Conservation (phyloP, 495 filamentous ascomycete species). For the Hamigera avellanea region DNA sequence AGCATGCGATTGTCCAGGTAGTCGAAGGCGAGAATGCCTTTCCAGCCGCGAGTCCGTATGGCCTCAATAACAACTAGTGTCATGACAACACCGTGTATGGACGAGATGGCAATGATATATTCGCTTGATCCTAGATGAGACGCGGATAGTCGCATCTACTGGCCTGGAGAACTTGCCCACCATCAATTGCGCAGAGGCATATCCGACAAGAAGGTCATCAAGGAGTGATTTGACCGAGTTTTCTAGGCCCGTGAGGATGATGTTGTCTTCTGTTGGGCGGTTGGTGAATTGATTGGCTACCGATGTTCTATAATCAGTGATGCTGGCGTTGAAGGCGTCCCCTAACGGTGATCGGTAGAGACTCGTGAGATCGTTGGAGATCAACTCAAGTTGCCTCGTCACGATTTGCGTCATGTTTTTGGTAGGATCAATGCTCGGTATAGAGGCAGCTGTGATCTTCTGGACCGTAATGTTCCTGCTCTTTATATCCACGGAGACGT, state of each 20-base stretch:
- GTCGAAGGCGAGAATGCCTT: conserved; percentile 6
- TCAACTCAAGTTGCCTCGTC: conserved; percentile 15
- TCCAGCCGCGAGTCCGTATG: conserved; percentile 8
- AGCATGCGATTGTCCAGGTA: conserved; percentile 7
- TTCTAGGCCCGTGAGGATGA: conserved; percentile 16
- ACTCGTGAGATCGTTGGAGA: conserved; percentile 18
- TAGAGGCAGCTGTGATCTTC: neutral
- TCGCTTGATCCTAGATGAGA: conserved; percentile 11
- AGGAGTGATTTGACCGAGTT: conserved; percentile 18
- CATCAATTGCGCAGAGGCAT: conserved; percentile 21
- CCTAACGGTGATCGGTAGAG: conserved; percentile 20
- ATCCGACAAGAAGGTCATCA: conserved; percentile 22
- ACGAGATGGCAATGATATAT: conserved; percentile 20
- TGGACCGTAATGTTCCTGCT: conserved; percentile 17
- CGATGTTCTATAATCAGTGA: conserved; percentile 11
- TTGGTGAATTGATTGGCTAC: conserved; percentile 1
- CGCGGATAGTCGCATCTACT: conserved; percentile 4
- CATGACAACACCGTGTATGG: conserved; percentile 9
- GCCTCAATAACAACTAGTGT: conserved; percentile 8
- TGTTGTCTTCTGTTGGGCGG: conserved; percentile 5
- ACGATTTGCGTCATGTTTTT: conserved; percentile 15
- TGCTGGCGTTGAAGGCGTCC: conserved; percentile 19
- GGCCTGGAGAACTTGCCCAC: conserved; percentile 7
- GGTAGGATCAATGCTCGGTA: conserved; percentile 15
- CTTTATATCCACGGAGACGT: conserved; percentile 15